Base-by-base conservation (phyloP, 2,329 filamentous ascomycete genomes). In the Scopulariopsis brevicaulis region DNA sequence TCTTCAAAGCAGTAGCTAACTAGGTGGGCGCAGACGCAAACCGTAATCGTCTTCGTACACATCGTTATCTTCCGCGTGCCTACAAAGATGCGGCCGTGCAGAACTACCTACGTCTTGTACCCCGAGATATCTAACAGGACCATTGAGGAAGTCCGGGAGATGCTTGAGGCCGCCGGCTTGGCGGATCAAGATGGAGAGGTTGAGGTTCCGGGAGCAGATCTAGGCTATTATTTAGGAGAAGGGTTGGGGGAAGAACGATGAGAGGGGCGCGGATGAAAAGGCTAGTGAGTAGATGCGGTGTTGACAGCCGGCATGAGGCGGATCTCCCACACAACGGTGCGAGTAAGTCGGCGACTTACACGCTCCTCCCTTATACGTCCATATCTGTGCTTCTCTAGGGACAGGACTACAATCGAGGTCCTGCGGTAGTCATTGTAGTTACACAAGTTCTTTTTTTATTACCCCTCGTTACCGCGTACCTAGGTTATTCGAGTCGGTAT, bases 11-110 rank as follows among this genome's bases (percentile, higher is more conserved):
- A 0, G 70, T 71, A 2, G 71, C 71, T 6, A 73, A 82, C 10
- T 70, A 73, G 15, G 75, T 72, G 24, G 80, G 80, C 15, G 62
- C 65, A 0, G 67, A 69, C 50, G 66, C 77, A 85, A 64, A 79
- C 79, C 1, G 80, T 87, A 57, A 87, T 87, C 61, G 80, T 81
- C 24, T 85, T 86, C 64, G 82, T 78, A 55, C 86, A 85, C 65
- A 73, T 86, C 18, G 76, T 86, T 59, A 81, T 85, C 64, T 71
- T 57, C 65, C 71, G 11, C 70, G 75, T 12, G 76, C 75, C 58
- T 73, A 70, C 58, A 63, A 76, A 40, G 73, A 69, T 34, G 74
- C 73, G 55, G 67, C 71, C 4, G 64, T 76, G 34, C 74, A 79
- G 61, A 71, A n/a, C n/a, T n/a, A n/a, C 72, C 5, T 69, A 72